A percentile compares a stretch with the other conserved stretches of the same genome.
These are phyloP conservation scores for Aspergillus ochraceus DNA, from an alignment of 2,329 filamentous ascomycete genomes.

Conservation along the genomic window DNA sequence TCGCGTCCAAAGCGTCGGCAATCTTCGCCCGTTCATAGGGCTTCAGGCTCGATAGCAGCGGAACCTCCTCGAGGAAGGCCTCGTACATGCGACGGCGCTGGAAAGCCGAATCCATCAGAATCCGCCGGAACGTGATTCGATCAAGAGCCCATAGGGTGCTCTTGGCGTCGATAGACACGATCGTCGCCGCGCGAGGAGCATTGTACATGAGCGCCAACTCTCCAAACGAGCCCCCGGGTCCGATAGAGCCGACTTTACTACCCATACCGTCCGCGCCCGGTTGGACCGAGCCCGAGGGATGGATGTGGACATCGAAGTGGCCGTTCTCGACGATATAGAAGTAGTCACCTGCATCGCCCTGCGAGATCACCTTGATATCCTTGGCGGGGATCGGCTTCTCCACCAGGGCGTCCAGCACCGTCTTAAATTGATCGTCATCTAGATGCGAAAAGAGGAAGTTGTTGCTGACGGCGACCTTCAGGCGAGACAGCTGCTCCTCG, in stretches of 20 bases:
- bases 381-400: conserved; percentile 96
- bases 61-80: conserved; percentile 91
- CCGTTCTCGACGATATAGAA: conserved; percentile 97
- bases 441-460: conserved; percentile 95
- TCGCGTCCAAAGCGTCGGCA: conserved; percentile 89
- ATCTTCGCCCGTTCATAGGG: conserved; percentile 96
- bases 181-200: conserved; percentile 89
- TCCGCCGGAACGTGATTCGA: conserved; percentile 92
- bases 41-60: conserved; percentile 77
- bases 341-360: conserved; percentile 94
- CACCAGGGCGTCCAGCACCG: conserved; percentile 84
- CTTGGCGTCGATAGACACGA: conserved; percentile 74
- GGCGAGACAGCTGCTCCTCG: conserved; percentile 72
- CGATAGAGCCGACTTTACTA: conserved; percentile 75
- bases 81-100: conserved; percentile 96
- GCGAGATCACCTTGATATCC: conserved; percentile 85
- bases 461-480: conserved; percentile 77
- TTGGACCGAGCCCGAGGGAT: conserved; percentile 72
- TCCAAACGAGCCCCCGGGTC: conserved; percentile 89
- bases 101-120: conserved; percentile 97
- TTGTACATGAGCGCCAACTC: conserved; percentile 99
- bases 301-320: conserved; percentile 87
- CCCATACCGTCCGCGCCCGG: conserved; percentile 81
- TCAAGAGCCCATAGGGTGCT: conserved; percentile 93
- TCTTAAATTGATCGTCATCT: conserved; percentile 85